Base-by-base conservation (phyloP, 2,329 filamentous ascomycete genomes). In the Fonsecaea pugnacius region DNA sequence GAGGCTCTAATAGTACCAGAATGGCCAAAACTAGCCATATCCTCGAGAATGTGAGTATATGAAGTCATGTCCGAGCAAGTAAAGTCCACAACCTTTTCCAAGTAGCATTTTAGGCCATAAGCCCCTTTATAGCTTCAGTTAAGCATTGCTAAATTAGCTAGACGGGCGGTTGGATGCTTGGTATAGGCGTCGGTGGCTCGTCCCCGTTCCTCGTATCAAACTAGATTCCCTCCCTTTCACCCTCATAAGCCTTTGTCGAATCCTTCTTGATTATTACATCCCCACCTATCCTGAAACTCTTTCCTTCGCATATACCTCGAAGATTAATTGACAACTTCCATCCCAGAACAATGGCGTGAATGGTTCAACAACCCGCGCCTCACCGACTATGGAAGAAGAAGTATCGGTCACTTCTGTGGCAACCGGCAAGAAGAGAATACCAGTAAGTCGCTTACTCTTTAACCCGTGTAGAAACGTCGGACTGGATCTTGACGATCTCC, bases 391-490 rank as follows among this genome's bases (percentile, higher is more conserved):
- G 43, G 43, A 48, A 2, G 43, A 48, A 10, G 43, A 18, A 48
- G 43, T 30, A 30, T 30, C 43, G 9, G 21, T 10, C 27, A 5
- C 18, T 3, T 48, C 43, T 48, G 43, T 48, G 21, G 43, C 43
- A 12, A 48, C 5, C 10, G 72, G 73, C 14, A 78, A 76, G 64
- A 77, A 75, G 62, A 73, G 76, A 9, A 75, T 77, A 27, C 76
- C 76, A 53, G 75, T 77, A 72, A 35, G 68, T 21, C 24, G 24
- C 21, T n/a, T 27, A n/a, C 8, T 14, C 8, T n/a, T 12, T 35
- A n/a, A 36, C n/a, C 12, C 35, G 33, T 18, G 14, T 18, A 8
- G 30, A 18, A 24, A 48, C 8, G 43, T 24, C 12, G 9, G 21
- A 12, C 12, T 12, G 9, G 21, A 24, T 24, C 18, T 24, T 48